Conservation (phyloP, 2,329 filamentous ascomycete species). For the Aspergillus hortae region DNA sequence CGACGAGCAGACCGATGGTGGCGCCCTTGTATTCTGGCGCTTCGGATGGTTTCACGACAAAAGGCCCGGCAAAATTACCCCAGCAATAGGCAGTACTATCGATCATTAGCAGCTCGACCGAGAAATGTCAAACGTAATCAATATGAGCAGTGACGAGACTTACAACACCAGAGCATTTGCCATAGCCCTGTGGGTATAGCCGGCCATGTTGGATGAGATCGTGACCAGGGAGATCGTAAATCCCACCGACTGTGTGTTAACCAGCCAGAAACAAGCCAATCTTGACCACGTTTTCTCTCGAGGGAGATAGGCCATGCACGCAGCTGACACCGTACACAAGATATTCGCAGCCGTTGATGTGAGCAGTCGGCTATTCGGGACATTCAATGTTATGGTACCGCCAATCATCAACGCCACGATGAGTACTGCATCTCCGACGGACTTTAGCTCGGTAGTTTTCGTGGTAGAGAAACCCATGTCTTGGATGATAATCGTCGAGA, state of each 20-base stretch:
- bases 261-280: conserved; percentile 37
- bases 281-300: conserved; percentile 32
- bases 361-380: conserved; percentile 28
- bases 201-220: conserved; percentile 37
- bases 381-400: conserved; percentile 33
- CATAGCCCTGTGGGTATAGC: conserved; percentile 34
- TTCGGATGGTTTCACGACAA: conserved; percentile 34
- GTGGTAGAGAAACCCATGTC: conserved; percentile 34
- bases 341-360: conserved; percentile 32
- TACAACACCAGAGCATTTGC: conserved; percentile 33
- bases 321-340: conserved; percentile 33
- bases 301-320: conserved; percentile 32
- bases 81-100: conserved; percentile 35
- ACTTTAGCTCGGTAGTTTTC: conserved; percentile 33
- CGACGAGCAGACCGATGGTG: conserved; percentile 39
- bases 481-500: conserved; percentile 35
- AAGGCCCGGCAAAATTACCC: conserved; percentile 39
- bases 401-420: conserved; percentile 35
- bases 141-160: no score
- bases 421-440: conserved; percentile 37
- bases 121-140: no score
- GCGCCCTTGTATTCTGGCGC: conserved; percentile 33
- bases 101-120: no score
- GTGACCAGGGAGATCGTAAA: conserved; percentile 35
- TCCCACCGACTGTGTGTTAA: conserved; percentile 36